Conservation (phyloP, 768 basidiomycete genomes). For the Trametes cinnabarina region DNA sequence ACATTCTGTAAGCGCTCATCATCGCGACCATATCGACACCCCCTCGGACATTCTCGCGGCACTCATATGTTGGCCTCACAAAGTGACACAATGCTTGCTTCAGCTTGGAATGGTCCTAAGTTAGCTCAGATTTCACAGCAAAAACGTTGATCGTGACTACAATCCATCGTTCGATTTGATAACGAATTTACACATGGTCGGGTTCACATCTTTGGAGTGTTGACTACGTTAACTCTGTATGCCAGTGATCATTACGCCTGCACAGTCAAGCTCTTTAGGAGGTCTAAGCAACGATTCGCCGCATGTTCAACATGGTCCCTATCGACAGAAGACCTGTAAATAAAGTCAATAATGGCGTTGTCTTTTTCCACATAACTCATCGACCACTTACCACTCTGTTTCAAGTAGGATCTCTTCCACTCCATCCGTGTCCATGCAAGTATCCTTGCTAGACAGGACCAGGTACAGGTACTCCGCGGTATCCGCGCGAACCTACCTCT, state of each 20-base stretch:
- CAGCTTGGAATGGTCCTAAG: no score
- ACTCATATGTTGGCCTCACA: background rate
- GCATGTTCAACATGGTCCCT: slow-evolving; percentile 37
- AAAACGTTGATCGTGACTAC: no score
- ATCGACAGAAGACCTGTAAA: slow-evolving; percentile 49
- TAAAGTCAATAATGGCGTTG: background rate
- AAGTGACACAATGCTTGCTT: slow-evolving; percentile 9
- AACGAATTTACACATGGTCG: no score
- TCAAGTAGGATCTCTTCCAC: slow-evolving; percentile 72
- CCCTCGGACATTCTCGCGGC: slow-evolving; percentile 22
- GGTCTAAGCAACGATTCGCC: slow-evolving; percentile 40
- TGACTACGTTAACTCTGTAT: no score
- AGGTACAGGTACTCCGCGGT: slow-evolving; percentile 85
- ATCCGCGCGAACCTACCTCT: slow-evolving; percentile 65
- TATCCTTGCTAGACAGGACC: slow-evolving; percentile 66
- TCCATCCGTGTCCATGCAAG: slow-evolving; percentile 61
- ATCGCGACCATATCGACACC: slow-evolving; percentile 13
- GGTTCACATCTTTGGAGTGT: no score
- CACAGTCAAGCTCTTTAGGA: slow-evolving; percentile 26
- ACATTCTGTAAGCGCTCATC: slow-evolving; percentile 1
- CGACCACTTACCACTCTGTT: slow-evolving; percentile 70
- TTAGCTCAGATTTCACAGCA: no score
- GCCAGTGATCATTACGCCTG: no score
- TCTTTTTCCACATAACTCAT: no score
- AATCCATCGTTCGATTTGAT: background rate